A percentile compares a stretch with the other conserved stretches of the same genome.
Evolutionary conservation across 169 alveolate genomes (phyloP).

Genomic region (Babesia bigemina): DNA sequence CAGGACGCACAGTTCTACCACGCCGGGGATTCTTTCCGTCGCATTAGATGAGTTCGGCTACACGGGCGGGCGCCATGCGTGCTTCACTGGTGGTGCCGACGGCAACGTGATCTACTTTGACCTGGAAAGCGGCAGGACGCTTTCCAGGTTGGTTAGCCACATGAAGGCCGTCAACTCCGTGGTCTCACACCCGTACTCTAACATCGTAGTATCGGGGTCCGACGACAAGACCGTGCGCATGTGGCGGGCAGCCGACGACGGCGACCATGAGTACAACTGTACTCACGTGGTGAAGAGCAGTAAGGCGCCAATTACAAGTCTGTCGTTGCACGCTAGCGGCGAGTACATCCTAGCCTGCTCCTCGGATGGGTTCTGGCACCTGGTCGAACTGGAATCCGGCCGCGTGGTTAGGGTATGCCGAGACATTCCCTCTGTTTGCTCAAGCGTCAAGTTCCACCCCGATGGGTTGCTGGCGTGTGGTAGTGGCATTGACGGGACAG

Average conservation of each 20-base stretch:
- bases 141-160: conserved; percentile 71
- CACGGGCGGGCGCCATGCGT: conserved; percentile 44
- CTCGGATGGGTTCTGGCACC: conserved; percentile 79
- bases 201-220: conserved; percentile 65
- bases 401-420: conserved; percentile 69
- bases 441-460: conserved; percentile 77
- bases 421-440: conserved; percentile 72
- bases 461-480: conserved; percentile 87
- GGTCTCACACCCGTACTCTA: conserved; percentile 69
- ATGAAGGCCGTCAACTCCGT: conserved; percentile 72
- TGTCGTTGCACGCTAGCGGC: conserved; percentile 83
- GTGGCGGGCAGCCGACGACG: conserved; percentile 68
- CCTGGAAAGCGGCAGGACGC: conserved; percentile 58
- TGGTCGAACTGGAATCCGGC: conserved; percentile 78
- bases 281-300: conserved; percentile 73
- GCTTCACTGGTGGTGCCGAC: conserved; percentile 84
- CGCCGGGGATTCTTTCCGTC: conserved; percentile 75
- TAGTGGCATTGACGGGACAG: conserved; percentile 73
- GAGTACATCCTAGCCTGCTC: conserved; percentile 75
- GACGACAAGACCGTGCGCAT: conserved; percentile 80
- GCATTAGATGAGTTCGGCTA: conserved; percentile 53
- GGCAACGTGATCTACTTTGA: conserved; percentile 78
- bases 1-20: conserved; percentile 71
- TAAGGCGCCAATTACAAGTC: conserved; percentile 68
- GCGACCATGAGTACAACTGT: conserved; percentile 59